Conservation (phyloP, 2,329 filamentous ascomycete genomes). For the Dactylella cylindrospora region DNA sequence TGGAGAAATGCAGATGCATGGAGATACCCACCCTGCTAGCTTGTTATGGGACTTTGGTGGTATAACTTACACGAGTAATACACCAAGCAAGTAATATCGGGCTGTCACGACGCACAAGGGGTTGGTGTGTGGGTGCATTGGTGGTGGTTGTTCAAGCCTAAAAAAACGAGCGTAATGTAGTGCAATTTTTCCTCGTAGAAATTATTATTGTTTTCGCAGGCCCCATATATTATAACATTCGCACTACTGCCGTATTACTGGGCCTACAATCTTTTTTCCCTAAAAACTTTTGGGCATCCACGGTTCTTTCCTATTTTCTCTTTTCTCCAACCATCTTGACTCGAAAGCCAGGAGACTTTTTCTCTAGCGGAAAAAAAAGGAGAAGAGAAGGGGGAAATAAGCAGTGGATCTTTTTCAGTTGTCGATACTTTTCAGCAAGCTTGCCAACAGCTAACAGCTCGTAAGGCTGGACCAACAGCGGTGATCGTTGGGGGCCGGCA, state of each 20-base stretch:
- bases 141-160: no score
- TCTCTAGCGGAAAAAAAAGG: slow-evolving; percentile 2
- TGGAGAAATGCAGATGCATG: slow-evolving; percentile 39
- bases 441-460: slow-evolving; percentile 7
- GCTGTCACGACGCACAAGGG: slow-evolving; percentile 10
- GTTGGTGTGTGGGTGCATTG: not conserved
- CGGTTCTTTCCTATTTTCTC: not conserved
- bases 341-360: slow-evolving; percentile 8
- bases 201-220: not conserved
- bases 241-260: not conserved
- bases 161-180: no score
- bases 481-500: slow-evolving; percentile 2
- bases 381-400: not conserved
- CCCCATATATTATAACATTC: not conserved
- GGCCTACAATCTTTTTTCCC: no score
- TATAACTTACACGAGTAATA: slow-evolving; percentile 27
- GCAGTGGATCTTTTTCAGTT: slow-evolving; percentile 2
- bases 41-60: slow-evolving; percentile 21
- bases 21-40: slow-evolving; percentile 20
- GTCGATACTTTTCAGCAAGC: not conserved
- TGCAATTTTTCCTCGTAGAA: not conserved
- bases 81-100: no score
- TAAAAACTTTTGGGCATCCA: no score
- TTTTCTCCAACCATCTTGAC: slow-evolving; percentile 25
- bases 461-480: slow-evolving; percentile 15